These are phyloP conservation scores for Cyphellophora attinorum DNA, from an alignment of 2,329 filamentous ascomycete genomes.

Conservation along the genomic window DNA sequence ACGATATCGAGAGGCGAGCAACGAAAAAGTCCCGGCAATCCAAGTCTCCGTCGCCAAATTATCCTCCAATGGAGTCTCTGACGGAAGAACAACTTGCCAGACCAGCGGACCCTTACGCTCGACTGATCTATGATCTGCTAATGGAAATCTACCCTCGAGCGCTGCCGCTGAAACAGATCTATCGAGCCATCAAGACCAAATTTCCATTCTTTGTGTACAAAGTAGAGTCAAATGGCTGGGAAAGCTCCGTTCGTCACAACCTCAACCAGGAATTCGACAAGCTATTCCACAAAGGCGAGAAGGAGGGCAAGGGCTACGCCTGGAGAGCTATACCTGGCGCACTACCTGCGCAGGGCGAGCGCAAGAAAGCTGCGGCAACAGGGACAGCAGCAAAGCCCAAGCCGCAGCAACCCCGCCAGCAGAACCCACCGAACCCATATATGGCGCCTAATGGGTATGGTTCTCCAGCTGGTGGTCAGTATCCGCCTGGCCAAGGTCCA, in stretches of 20 bases:
- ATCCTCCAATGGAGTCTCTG: slow-evolving; percentile 48
- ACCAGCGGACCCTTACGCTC: slow-evolving; percentile 53
- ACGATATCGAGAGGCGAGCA: slow-evolving; percentile 13
- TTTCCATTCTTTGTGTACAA: slow-evolving; percentile 54
- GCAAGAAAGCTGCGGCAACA: slow-evolving; percentile 14
- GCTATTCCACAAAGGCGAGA: slow-evolving; percentile 51
- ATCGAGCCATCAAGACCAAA: slow-evolving; percentile 52
- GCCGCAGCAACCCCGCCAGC: slow-evolving; percentile 11
- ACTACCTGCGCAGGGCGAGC: slow-evolving; percentile 14
- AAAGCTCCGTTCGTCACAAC: slow-evolving; percentile 58
- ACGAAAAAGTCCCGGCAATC: slow-evolving; percentile 31
- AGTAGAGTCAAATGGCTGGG: slow-evolving; percentile 56
- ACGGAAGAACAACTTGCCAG: slow-evolving; percentile 55
- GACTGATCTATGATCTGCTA: slow-evolving; percentile 54
- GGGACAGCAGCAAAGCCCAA: slow-evolving; percentile 14
- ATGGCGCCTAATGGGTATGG: slow-evolving; percentile 16
- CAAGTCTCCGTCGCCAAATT: slow-evolving; percentile 53
- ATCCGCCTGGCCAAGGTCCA: slow-evolving; percentile 4
- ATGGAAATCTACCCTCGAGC: slow-evolving; percentile 39
- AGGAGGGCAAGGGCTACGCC: slow-evolving; percentile 53
- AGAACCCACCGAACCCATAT: slow-evolving; percentile 7
- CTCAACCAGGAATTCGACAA: slow-evolving; percentile 45
- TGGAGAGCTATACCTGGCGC: slow-evolving; percentile 50
- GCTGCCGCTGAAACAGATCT: slow-evolving; percentile 58
- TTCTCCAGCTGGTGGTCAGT: slow-evolving; percentile 12